Evolutionary conservation across 768 basidiomycete species (phyloP).

Genomic region (Roridomyces roridus): DNA sequence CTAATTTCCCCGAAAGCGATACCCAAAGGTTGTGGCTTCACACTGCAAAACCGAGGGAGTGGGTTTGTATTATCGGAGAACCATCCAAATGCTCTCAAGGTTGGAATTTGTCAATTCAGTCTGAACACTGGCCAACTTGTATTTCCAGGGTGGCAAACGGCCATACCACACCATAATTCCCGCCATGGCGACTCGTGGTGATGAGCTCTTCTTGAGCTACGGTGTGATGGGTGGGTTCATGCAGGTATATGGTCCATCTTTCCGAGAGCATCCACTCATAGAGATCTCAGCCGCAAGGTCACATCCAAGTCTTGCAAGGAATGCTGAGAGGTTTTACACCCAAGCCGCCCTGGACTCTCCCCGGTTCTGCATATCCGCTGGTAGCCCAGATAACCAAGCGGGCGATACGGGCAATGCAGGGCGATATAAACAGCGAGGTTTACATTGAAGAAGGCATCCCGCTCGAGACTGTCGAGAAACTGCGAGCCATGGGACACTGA

Average conservation of each 20-base stretch:
- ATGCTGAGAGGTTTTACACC: conserved; percentile 83
- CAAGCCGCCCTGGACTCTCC: conserved; percentile 95
- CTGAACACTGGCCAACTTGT: neutral
- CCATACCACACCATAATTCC: conserved; percentile 95
- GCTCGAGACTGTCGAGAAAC: conserved; percentile 61
- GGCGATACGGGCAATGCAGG: conserved; percentile 54
- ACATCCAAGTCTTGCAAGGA: conserved; percentile 93
- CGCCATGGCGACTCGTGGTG: conserved; percentile 76
- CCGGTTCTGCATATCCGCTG: conserved; percentile 94
- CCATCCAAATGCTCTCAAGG: conserved; percentile 87
- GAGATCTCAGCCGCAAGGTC: conserved; percentile 81
- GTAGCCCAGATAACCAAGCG: conserved; percentile 65
- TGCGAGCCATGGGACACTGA: conserved; percentile 92
- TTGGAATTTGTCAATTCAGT: conserved; percentile 30
- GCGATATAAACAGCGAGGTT: conserved; percentile 82
- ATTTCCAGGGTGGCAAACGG: conserved; percentile 75
- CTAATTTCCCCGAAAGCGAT: conserved; percentile 59
- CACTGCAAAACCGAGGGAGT: conserved; percentile 91
- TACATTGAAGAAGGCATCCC: conserved; percentile 89
- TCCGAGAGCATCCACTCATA: conserved; percentile 2
- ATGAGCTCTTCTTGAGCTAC: conserved; percentile 87
- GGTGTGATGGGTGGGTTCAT: conserved; percentile 95
- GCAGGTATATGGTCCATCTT: conserved; percentile 56
- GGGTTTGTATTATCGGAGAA: conserved; percentile 81
- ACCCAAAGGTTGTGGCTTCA: conserved; percentile 95